Evolutionary conservation across 805 yeast species (phyloP).

Genomic region (Candida tallmaniae): DNA sequence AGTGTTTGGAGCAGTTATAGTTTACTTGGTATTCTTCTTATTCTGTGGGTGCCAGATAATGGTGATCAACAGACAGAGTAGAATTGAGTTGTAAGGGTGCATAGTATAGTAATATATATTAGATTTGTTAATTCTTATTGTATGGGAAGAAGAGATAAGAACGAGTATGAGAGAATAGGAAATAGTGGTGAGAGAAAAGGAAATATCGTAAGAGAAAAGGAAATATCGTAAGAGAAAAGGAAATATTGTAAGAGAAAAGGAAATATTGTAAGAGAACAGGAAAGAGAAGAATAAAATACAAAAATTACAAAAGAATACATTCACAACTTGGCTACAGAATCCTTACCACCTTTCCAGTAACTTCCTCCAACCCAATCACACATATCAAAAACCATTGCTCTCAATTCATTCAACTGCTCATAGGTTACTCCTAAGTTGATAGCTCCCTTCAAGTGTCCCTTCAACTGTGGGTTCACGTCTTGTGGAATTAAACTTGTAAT

Average conservation of each 20-base stretch:
- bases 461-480: slow-evolving; percentile 88
- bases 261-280: background rate
- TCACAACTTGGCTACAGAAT: slow-evolving; percentile 50
- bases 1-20: slow-evolving; percentile 82
- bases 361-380: slow-evolving; percentile 69
- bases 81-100: slow-evolving; percentile 43
- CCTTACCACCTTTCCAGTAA: slow-evolving; percentile 47
- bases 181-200: background rate
- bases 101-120: background rate
- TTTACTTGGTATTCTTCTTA: slow-evolving; percentile 72
- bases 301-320: too few species aligned
- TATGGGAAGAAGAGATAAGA: too few species aligned
- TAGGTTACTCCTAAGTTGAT: slow-evolving; percentile 66
- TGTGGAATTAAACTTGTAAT: slow-evolving; percentile 83
- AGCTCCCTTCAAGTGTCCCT: slow-evolving; percentile 89
- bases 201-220: background rate
- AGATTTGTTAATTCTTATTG: too few species aligned
- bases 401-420: slow-evolving; percentile 57
- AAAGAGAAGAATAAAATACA: background rate
- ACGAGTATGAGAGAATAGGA: too few species aligned
- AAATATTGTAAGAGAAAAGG: too few species aligned
- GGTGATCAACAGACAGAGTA: slow-evolving; percentile 56
- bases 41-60: slow-evolving; percentile 88
- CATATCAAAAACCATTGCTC: slow-evolving; percentile 59
- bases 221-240: too few species aligned